Evolutionary conservation across 306 rosid genomes (phyloP), one percentile per base, ranked within the genome.

Genomic region (Luffa acutangula): DNA sequence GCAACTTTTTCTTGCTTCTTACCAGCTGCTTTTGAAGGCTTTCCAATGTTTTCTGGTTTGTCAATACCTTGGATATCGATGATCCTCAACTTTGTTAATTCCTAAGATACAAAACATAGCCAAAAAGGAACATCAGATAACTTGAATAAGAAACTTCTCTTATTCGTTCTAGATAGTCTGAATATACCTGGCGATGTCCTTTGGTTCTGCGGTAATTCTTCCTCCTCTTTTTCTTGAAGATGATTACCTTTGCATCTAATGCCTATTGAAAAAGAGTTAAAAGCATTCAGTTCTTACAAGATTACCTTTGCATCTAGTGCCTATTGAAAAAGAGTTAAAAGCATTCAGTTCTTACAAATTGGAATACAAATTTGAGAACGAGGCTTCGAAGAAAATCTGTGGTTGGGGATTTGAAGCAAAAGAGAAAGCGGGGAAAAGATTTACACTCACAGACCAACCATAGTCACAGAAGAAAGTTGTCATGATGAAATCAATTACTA

Each of bases 211-310:
- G 89, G 82, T 92, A 94, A 82, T 92, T 94, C 93, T 94, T 94
- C 82, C 98, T 89, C 84, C 97, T 91, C 89, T 94, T 92, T 87
- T 94, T 94, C 93, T 94, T 94, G 71, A 94, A 94, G 79, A 92
- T 91, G 66, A 94, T 85, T 17, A 92, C 93, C 84, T 60, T 89
- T 39, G 97, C 97, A 85, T 94, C 97, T 72, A 92, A 85, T 79
- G 97, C 98, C 97, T 92, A 78, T 49, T 21, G 63, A 66, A 78
- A 82, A 57, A 57, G 76, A 34, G 81, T 80, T 63, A 85, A 9
- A 25, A 46, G 1, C 20, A 48, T 45, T 48, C 58, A 46, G n/a
- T n/a, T n/a, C n/a, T n/a, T n/a, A n/a, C n/a, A n/a, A n/a, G 65
- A 94, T 85, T 17, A 92, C 93, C 84, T 60, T 89, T 39, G 97